These are phyloP conservation scores for Aspergillus mulundensis DNA, from an alignment of 495 filamentous ascomycete species.

Conservation along the genomic window DNA sequence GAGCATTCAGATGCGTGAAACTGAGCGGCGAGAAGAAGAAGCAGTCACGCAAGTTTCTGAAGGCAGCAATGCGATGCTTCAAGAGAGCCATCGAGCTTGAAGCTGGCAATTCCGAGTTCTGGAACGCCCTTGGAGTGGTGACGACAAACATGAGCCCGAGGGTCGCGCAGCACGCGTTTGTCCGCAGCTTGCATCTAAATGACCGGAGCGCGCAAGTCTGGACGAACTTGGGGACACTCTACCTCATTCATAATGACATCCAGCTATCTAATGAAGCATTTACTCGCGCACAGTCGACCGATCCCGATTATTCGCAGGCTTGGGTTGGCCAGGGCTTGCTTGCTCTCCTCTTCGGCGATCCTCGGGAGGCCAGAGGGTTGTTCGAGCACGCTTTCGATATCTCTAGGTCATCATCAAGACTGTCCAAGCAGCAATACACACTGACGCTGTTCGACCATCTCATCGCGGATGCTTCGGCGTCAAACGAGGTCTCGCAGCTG, in stretches of 20 bases:
- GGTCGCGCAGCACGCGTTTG: constrained; percentile 89
- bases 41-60: constrained; percentile 61
- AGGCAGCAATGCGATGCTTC: constrained; percentile 85
- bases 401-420: constrained; percentile 63
- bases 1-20: constrained; percentile 63
- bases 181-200: constrained; percentile 90
- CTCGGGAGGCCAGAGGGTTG: constrained; percentile 69
- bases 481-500: constrained; percentile 58
- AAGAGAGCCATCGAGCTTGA: constrained; percentile 95
- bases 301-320: constrained; percentile 86
- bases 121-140: constrained; percentile 91
- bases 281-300: constrained; percentile 83
- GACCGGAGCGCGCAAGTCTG: constrained; percentile 77
- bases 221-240: constrained; percentile 87
- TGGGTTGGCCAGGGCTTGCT: constrained; percentile 93
- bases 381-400: constrained; percentile 98
- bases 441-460: constrained; percentile 76
- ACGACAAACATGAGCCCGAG: constrained; percentile 79
- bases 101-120: constrained; percentile 93
- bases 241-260: constrained; percentile 75
- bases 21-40: constrained; percentile 29
- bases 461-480: constrained; percentile 46
- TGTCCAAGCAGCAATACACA: constrained; percentile 72
- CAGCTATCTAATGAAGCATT: constrained; percentile 85
- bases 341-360: constrained; percentile 67